Conservation (phyloP, 163 green algal genomes). For the Trebouxia gelatinosa region DNA sequence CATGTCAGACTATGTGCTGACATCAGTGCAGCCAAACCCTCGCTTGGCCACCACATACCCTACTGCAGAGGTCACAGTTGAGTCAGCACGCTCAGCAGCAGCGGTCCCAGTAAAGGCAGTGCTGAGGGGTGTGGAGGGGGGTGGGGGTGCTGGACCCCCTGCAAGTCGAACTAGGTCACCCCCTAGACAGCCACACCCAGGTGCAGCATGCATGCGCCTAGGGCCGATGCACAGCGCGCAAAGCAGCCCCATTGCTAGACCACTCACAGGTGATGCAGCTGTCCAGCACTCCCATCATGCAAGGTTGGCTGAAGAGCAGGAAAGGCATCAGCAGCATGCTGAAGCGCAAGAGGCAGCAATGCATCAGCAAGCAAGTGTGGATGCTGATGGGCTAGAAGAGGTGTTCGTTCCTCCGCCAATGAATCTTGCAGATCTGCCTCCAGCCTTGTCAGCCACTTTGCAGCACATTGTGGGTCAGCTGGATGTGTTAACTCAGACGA, state of each 20-base stretch:
- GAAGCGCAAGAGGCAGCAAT: no score
- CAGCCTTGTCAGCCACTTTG: conserved; percentile 67
- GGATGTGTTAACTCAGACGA: conserved; percentile 77
- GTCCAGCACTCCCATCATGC: no score
- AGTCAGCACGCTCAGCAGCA: neutral
- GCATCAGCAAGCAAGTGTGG: no score
- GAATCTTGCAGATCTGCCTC: conserved; percentile 59
- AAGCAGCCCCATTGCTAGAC: no score
- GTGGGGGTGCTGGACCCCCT: conserved; percentile 31
- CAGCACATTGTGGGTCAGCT: conserved; percentile 82
- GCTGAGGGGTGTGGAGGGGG: conserved; percentile 17
- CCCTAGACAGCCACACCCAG: no score
- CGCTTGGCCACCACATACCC: conserved; percentile 8
- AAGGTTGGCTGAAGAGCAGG: no score
- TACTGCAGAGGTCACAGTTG: neutral
- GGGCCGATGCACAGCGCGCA: no score
- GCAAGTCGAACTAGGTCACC: neutral
- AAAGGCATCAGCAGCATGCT: no score
- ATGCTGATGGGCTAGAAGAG: conserved; percentile 17
- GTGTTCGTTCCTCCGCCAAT: conserved; percentile 45
- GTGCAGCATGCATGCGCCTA: no score
- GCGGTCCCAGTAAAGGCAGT: neutral
- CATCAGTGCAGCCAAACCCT: conserved; percentile 25
- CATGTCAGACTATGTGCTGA: conserved; percentile 55
- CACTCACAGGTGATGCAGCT: no score